These are phyloP conservation scores for Tardiomyces blankii DNA, from an alignment of 1,139 yeast genomes.

Conservation along the genomic window DNA sequence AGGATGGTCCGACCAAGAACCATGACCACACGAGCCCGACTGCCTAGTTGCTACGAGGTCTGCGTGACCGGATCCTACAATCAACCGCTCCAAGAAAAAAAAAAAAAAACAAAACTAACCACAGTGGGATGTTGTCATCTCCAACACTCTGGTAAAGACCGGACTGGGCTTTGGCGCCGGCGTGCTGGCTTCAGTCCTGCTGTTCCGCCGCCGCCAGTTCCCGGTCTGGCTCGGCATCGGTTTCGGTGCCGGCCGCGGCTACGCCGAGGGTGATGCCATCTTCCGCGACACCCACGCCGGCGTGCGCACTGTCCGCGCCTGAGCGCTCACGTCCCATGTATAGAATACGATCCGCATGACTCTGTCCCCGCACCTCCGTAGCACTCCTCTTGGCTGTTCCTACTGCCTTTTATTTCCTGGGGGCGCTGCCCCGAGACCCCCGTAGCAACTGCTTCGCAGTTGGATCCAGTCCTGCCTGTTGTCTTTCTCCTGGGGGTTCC, in stretches of 20 bases:
- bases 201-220: conserved; percentile 89
- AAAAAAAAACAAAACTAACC: too few relatives aligned
- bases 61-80: too few relatives aligned
- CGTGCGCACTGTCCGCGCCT: conserved; percentile 26
- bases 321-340: conserved; percentile 1
- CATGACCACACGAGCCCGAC: too few relatives aligned
- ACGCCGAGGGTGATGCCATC: conserved; percentile 95
- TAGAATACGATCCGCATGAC: neutral
- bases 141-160: conserved; percentile 89
- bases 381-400: neutral
- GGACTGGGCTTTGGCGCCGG: conserved; percentile 98
- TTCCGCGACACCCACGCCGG: conserved; percentile 45
- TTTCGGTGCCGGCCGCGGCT: conserved; percentile 94
- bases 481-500: too few relatives aligned
- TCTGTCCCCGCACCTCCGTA: neutral
- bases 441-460: too few relatives aligned
- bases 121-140: conserved; percentile 91
- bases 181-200: conserved; percentile 80
- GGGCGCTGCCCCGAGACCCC: too few relatives aligned
- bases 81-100: too few relatives aligned
- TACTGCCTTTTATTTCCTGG: neutral
- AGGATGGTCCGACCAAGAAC: too few relatives aligned
- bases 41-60: too few relatives aligned
- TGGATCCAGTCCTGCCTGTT: too few relatives aligned
- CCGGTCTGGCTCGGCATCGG: conserved; percentile 97